Evolutionary conservation across 1,284 basidiomycete genomes (phyloP), one percentile per base, ranked within the genome.

Genomic region (Sporisorium scitamineum): DNA sequence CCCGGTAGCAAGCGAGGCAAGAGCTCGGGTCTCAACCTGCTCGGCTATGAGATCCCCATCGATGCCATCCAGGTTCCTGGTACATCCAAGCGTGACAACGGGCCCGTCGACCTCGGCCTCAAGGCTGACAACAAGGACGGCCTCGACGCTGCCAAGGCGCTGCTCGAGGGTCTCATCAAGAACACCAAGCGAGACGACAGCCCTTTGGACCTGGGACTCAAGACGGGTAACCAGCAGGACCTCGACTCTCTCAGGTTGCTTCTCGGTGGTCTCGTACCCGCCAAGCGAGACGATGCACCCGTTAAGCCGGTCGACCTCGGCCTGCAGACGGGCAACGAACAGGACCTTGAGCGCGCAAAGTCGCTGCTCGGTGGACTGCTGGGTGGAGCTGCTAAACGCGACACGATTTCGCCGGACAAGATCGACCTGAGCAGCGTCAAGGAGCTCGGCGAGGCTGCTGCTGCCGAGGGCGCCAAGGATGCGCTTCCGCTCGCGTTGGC

Each of bases 361-460:
- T 32, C 37, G 44, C 47, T 73, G n/a, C 41, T 68, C 24, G 58
- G 45, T n/a, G 54, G 61, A 8, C 41, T 73, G n/a, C 63, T 73
- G 1, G 45, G 45, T 11, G 55, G 55, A 20, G 11, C n/a, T 8
- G n/a, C 16, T 7, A 74, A 74, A 42, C 65, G 71, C 44, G 66
- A 74, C 55, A 56, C 59, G 29, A 74, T 74, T 52, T 65, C 71
- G 24, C 67, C 68, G 4, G 54, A 76, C 54, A 63, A 67, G 37
- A 20, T 66, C 24, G 61, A 76, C 47, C 47, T 76, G 16, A 27
- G 48, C 54, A 67, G 67, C 32, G 13, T 76, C 29, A 39, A 68
- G 42, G 14, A 6, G 7, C 47, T 70, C 18, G 60, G 42, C 20
- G 47, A 42, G 3, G 50, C 32, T 8, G 39, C 58, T 14, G 50